These are phyloP conservation scores for Cutaneotrichosporon mucoides DNA, from an alignment of 1,284 basidiomycete species.

Conservation along the genomic window DNA sequence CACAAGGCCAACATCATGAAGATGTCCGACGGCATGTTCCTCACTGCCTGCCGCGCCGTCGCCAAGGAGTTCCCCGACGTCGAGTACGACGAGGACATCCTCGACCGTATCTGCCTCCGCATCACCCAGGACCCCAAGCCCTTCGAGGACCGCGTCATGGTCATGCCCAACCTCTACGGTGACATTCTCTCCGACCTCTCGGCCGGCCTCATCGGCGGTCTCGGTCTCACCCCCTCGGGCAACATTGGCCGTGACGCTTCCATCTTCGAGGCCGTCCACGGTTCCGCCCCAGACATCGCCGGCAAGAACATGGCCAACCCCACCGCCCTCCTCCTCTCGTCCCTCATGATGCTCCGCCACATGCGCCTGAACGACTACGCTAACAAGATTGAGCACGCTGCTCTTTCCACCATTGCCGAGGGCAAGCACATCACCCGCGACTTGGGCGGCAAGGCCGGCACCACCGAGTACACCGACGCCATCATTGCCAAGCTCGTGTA, in stretches of 20 bases:
- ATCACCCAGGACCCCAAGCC: slow-evolving; percentile 70
- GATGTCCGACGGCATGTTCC: slow-evolving; percentile 99
- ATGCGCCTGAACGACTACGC: slow-evolving; percentile 88
- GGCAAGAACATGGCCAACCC: slow-evolving; percentile 98
- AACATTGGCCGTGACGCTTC: slow-evolving; percentile 99
- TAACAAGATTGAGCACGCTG: slow-evolving; percentile 85
- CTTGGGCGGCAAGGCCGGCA: slow-evolving; percentile 83
- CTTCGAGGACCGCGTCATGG: slow-evolving; percentile 97
- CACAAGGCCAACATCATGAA: slow-evolving; percentile 99
- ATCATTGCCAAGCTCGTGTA: slow-evolving; percentile 58
- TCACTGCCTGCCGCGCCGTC: slow-evolving; percentile 93
- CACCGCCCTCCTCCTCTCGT: slow-evolving; percentile 88
- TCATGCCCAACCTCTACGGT: slow-evolving; percentile 92
- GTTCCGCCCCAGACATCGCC: slow-evolving; percentile 68
- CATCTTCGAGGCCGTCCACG: slow-evolving; percentile 99
- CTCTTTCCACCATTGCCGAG: slow-evolving; percentile 85
- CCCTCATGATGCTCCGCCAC: slow-evolving; percentile 96
- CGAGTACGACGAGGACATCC: slow-evolving; percentile 90
- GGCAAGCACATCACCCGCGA: slow-evolving; percentile 90
- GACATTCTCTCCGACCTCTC: slow-evolving; percentile 99
- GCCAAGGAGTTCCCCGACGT: slow-evolving; percentile 95
- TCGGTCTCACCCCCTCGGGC: slow-evolving; percentile 95
- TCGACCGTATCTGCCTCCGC: slow-evolving; percentile 94
- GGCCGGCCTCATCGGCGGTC: slow-evolving; percentile 95
- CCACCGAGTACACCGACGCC: slow-evolving; percentile 78